Evolutionary conservation across 2,329 filamentous ascomycete species (phyloP).

Genomic region (Diaporthe batatas): DNA sequence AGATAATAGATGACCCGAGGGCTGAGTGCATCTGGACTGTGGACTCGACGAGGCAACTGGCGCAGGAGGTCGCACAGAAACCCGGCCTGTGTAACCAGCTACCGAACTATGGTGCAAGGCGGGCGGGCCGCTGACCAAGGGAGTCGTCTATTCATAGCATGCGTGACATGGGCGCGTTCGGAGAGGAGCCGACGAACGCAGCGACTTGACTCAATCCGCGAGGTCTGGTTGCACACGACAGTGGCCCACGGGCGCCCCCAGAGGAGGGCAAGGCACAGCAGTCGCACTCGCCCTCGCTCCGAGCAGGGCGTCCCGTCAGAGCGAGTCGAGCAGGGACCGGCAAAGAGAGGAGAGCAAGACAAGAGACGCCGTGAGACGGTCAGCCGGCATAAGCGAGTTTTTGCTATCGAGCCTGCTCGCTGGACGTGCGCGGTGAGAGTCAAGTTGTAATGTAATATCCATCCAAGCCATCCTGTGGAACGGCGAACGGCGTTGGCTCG

Average conservation of each 20-base stretch:
- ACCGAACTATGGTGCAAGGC: conserved; percentile 21
- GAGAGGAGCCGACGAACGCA: conserved; percentile 29
- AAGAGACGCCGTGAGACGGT: conserved; percentile 31
- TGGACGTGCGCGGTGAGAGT: not conserved
- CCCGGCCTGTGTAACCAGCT: conserved; percentile 26
- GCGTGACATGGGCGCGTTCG: conserved; percentile 23
- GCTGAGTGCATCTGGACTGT: conserved; percentile 7
- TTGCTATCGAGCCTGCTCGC: not conserved
- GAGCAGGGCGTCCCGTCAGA: conserved; percentile 2
- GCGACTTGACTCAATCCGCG: conserved; percentile 25
- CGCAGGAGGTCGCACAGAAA: conserved; percentile 31
- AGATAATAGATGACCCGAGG: conserved; percentile 20
- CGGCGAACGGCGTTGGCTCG: conserved; percentile 1
- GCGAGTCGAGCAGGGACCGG: conserved; percentile 6
- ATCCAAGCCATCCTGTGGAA: conserved; percentile 16
- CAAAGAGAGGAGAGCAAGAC: not conserved
- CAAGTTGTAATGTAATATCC: conserved; percentile 2
- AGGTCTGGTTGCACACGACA: conserved; percentile 29
- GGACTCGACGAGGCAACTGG: conserved; percentile 16
- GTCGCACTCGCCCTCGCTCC: conserved; percentile 3
- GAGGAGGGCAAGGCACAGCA: conserved; percentile 8
- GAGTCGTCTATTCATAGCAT: conserved; percentile 32
- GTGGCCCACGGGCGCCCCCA: not conserved
- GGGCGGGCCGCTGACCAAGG: conserved; percentile 30
- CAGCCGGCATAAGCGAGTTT: conserved; percentile 26